Conservation (phyloP, 495 filamentous ascomycete genomes). For the Lepraria neglecta region DNA sequence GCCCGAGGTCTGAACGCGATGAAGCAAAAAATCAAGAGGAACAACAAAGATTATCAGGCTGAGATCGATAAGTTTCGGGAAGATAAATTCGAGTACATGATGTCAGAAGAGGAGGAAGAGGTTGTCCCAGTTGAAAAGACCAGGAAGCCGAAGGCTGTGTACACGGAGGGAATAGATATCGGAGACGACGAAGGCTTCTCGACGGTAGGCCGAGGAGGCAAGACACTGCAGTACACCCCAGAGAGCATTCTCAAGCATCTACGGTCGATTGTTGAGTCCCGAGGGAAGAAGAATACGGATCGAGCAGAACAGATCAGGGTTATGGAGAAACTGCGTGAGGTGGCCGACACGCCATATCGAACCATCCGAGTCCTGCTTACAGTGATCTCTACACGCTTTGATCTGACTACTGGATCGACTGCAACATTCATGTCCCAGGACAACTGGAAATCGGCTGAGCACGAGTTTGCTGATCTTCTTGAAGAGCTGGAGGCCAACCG, state of each 20-base stretch:
- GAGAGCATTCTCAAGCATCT: conserved; percentile 98
- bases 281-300: conserved; percentile 98
- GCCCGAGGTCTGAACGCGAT: conserved; percentile 90
- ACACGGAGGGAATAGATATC: conserved; percentile 35
- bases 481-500: conserved; percentile 69
- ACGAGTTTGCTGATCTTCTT: conserved; percentile 72
- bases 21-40: conserved; percentile 95
- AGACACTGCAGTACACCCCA: conserved; percentile 79
- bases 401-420: conserved; percentile 71
- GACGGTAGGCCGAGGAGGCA: conserved; percentile 79
- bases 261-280: conserved; percentile 82
- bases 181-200: conserved; percentile 76
- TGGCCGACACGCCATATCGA: conserved; percentile 85
- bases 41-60: conserved; percentile 86
- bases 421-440: conserved; percentile 87
- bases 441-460: conserved; percentile 92
- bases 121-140: conserved; percentile 38
- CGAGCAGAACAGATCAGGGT: conserved; percentile 87
- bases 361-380: conserved; percentile 87
- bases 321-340: conserved; percentile 93
- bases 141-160: conserved; percentile 47
- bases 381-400: conserved; percentile 89
- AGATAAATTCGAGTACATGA: conserved; percentile 80
- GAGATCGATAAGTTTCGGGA: conserved; percentile 84
- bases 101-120: conserved; percentile 69